Base-by-base conservation (phyloP, 164 flowering plant genomes). In the Annona cherimola region DNA sequence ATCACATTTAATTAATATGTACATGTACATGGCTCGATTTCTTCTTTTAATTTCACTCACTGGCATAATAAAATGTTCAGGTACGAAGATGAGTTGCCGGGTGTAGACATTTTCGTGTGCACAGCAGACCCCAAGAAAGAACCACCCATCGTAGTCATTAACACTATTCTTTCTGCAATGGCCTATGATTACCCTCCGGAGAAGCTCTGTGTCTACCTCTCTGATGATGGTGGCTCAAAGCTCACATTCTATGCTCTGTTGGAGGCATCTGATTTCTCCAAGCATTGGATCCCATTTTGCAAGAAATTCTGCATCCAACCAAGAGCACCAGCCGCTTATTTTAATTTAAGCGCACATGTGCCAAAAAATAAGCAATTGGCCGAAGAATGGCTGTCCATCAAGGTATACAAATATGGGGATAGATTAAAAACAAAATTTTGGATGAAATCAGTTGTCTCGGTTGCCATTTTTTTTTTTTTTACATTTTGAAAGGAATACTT, bases 231-330 rank as follows among this genome's bases (percentile, higher is more conserved):
- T 50, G 55, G 55, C 12, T 50, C 55, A 50, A 14, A 50, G 4
- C 50, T 83, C 0, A 83, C 84, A 3, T 81, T 83, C 57, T 80
- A 79, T 20, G 88, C 86, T 16, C 67, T 85, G 19, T 7, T 85
- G 35, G 84, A 83, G 67, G 86, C 86, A 7, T 73, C 86, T 14
- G 55, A n/a, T 11, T 84, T 81, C 66, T 45, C 80, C 0, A 76
- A 69, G 63, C 45, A 71, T 44, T 84, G 86, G 87, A 45, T 84
- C 4, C 87, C 87, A 16, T 84, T 79, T 42, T 84, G 85, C 73
- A 82, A 66, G 69, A 82, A 74, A 65, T 80, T 74, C 66, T 50
- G 66, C 2, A 62, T 82, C 3, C 73, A 74, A 41, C 82, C 81
- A 19, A 69, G 84, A 57, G 76, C 83, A 0, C 84, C 88, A 0